Evolutionary conservation across 2,329 filamentous ascomycete genomes (phyloP), one percentile per base, ranked within the genome.

Genomic region (Zasmidium citrigriseum): DNA sequence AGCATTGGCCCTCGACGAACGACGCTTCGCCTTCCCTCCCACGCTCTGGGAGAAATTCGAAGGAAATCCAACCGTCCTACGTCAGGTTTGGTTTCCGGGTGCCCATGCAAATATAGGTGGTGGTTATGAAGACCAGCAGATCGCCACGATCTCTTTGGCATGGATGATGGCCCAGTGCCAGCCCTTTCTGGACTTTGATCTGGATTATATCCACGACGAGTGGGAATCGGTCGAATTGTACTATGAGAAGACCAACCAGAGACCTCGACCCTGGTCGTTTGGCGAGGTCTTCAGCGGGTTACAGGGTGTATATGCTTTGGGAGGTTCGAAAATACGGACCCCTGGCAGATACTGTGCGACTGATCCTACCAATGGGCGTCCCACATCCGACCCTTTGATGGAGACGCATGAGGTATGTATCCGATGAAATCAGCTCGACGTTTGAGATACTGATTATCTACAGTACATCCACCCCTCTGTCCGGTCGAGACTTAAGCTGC

Each of bases 91-190:
- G 78, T 81, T 80, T 57, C 77, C 77, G 0, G 78, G 78, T 16
- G 76, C 75, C 1, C 78, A 81, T 58, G 66, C 68, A 22, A 79
- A 80, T 56, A 62, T 80, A 11, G 78, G 78, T 10, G 78, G 78
- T n/a, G 78, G 77, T 9, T 75, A 73, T 52, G 69, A 72, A 23
- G 77, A 80, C 55, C 74, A 77, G 60, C 76, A 82, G 27, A 73
- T 81, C 29, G 76, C 79, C 11, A 80, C 83, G 44, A 82, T 84
- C 24, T 77, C 78, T 4, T 69, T 84, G 1, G 82, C 82, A 3
- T 85, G 82, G 82, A 84, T 85, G 82, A 81, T 84, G 66, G 76
- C 77, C 52, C 80, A 83, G 57, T 68, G 83, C 46, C 72, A 77
- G 53, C 75, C 75, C 1, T 79, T 80, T 46, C 66, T 80, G 57